Conservation (phyloP, 495 filamentous ascomycete genomes). For the Neurospora sp. region DNA sequence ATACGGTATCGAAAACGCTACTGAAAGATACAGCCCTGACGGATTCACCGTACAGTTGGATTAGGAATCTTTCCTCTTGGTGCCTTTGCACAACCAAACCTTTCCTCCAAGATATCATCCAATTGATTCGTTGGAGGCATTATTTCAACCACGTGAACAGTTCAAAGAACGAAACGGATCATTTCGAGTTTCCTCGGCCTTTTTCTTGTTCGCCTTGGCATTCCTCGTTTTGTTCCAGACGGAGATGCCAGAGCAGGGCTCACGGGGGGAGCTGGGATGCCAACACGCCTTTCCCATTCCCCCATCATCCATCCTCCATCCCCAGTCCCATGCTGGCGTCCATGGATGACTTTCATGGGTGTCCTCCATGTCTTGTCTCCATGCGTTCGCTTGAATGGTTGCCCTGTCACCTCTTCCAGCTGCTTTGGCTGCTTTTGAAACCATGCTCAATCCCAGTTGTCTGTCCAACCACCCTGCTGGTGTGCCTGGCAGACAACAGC, state of each 20-base stretch:
- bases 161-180: neutral
- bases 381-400: constrained; percentile 8
- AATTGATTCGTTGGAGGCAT: neutral
- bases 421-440: constrained; percentile 13
- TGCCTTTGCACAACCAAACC: neutral
- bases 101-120: neutral
- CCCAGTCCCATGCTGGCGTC: constrained; percentile 8
- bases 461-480: constrained; percentile 10
- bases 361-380: constrained; percentile 15
- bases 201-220: neutral
- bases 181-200: neutral
- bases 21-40: neutral
- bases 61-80: neutral
- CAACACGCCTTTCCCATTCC: constrained; percentile 5
- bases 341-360: constrained; percentile 13
- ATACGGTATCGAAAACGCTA: neutral
- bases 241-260: neutral
- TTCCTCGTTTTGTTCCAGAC: neutral
- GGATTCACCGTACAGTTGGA: neutral
- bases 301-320: constrained; percentile 1
- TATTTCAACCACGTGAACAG: neutral
- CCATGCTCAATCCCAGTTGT: constrained; percentile 16
- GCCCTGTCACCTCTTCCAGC: constrained; percentile 20
- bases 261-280: neutral
- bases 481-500: neutral